Conservation (phyloP, 441 rosid genomes). For the Gossypium schwendimanii region DNA sequence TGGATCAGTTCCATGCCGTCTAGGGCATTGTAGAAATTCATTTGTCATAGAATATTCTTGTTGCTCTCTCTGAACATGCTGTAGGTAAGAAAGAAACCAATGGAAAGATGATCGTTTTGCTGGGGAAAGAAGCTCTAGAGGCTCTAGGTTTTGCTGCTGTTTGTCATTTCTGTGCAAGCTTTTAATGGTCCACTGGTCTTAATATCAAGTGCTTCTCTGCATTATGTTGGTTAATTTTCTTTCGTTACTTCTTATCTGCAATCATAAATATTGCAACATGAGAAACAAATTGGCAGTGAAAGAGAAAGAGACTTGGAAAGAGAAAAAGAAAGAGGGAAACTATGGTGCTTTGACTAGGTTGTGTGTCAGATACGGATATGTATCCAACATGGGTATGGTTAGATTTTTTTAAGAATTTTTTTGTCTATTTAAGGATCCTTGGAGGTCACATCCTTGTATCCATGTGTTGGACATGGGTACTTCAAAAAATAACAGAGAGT, state of each 20-base stretch:
- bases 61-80: not conserved
- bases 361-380: no score
- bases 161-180: not conserved
- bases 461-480: no score
- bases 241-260: not conserved
- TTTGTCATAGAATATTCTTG: not conserved
- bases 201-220: not conserved
- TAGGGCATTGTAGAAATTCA: not conserved
- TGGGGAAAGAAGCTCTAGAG: not conserved
- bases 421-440: no score
- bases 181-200: not conserved
- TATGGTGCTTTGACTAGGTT: not conserved
- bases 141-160: slow-evolving; percentile 1
- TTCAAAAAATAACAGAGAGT: no score
- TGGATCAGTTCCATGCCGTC: not conserved
- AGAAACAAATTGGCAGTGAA: not conserved
- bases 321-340: not conserved
- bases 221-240: not conserved
- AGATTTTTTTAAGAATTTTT: no score
- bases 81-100: not conserved
- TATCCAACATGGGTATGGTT: no score
- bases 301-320: not conserved
- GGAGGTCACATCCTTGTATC: no score
- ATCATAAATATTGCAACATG: not conserved
- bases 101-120: not conserved